Conservation (phyloP, 2,329 filamentous ascomycete species). For the Stenocarpella maydis region DNA sequence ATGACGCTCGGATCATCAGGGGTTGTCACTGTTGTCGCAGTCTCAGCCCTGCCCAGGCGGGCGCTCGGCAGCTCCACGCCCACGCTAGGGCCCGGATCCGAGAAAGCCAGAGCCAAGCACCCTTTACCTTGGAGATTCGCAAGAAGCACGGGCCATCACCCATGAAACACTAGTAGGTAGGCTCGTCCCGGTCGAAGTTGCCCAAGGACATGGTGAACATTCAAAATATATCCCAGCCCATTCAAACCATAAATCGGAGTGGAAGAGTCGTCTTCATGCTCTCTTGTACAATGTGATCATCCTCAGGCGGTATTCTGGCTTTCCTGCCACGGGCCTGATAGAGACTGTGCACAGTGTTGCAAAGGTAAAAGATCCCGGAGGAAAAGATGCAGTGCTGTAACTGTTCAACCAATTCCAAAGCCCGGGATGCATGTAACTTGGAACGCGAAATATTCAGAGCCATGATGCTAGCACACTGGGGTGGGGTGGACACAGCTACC, state of each 20-base stretch:
- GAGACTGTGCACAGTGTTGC: too few relatives aligned
- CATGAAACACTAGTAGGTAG: not conserved
- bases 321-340: too few relatives aligned
- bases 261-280: too few relatives aligned
- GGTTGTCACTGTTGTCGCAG: slow-evolving; percentile 15
- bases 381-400: too few relatives aligned
- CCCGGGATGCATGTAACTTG: too few relatives aligned
- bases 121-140: not conserved
- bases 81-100: slow-evolving; percentile 9
- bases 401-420: too few relatives aligned
- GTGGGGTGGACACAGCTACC: too few relatives aligned
- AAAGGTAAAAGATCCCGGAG: too few relatives aligned
- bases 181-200: not conserved
- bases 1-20: slow-evolving; percentile 24
- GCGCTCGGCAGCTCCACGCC: not conserved
- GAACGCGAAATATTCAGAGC: too few relatives aligned
- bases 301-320: too few relatives aligned
- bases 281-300: too few relatives aligned
- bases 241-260: not conserved
- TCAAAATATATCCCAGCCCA: not conserved
- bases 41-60: slow-evolving; percentile 18
- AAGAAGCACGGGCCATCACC: not conserved
- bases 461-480: too few relatives aligned
- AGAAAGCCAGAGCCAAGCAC: not conserved
- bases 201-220: not conserved